Conservation (phyloP, 164 flowering plant genomes). For the Vitis riparia region DNA sequence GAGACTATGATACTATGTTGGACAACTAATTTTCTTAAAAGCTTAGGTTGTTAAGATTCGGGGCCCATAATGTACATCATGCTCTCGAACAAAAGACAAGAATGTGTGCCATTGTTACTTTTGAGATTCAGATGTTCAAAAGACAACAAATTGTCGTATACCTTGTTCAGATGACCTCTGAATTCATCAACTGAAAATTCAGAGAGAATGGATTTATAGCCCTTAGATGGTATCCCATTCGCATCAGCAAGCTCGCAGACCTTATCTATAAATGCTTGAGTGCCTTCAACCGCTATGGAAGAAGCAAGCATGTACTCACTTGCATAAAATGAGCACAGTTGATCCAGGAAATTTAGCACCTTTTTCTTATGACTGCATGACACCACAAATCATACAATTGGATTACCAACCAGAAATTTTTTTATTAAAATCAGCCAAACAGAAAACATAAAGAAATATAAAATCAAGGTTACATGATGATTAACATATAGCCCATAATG, state of each 20-base stretch:
- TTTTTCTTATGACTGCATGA: constrained; percentile 66
- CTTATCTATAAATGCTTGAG: constrained; percentile 51
- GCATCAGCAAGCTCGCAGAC: constrained; percentile 70
- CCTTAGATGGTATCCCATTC: constrained; percentile 56
- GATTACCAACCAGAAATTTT: too few relatives aligned
- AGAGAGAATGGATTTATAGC: constrained; percentile 43
- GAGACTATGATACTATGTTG: too few relatives aligned
- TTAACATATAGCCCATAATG: not conserved
- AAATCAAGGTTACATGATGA: not conserved
- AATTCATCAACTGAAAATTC: constrained; percentile 41
- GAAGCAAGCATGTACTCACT: constrained; percentile 41
- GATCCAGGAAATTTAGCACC: constrained; percentile 73
- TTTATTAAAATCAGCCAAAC: not conserved
- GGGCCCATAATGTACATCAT: too few relatives aligned
- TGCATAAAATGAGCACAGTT: constrained; percentile 70
- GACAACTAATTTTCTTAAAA: too few relatives aligned
- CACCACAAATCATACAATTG: constrained; percentile 3
- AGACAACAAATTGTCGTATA: constrained; percentile 12
- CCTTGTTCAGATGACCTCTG: constrained; percentile 59
- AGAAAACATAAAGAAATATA: not conserved
- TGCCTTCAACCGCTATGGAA: constrained; percentile 33
- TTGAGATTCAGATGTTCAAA: too few relatives aligned
- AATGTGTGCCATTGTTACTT: too few relatives aligned
- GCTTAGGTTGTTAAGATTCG: too few relatives aligned
- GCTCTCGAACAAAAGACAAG: too few relatives aligned